These are phyloP conservation scores for Rhododendron vialii DNA, from an alignment of 148 eudicot species.

Conservation along the genomic window DNA sequence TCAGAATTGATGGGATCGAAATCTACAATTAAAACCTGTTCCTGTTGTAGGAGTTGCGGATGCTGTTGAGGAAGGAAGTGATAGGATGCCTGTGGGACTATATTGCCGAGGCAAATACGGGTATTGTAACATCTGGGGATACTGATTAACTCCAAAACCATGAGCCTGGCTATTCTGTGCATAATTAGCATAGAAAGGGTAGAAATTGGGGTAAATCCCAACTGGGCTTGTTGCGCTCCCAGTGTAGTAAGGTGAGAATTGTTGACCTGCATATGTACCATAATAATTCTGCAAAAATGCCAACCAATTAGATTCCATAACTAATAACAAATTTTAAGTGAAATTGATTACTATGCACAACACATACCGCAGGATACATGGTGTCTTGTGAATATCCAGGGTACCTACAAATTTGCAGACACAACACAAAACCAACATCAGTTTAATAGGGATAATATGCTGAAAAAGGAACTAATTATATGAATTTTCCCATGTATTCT, in stretches of 20 bases:
- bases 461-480: neutral
- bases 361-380: slow-evolving; percentile 45
- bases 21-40: slow-evolving; percentile 20
- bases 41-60: slow-evolving; percentile 24
- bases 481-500: neutral
- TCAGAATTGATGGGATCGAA: neutral
- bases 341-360: neutral
- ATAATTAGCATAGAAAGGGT: slow-evolving; percentile 29
- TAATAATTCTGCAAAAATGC: slow-evolving; percentile 36
- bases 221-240: slow-evolving; percentile 25
- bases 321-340: neutral
- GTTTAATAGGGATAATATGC: neutral
- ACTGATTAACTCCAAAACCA: slow-evolving; percentile 38
- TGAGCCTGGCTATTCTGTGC: slow-evolving; percentile 41
- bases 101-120: slow-evolving; percentile 34
- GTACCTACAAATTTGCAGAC: slow-evolving; percentile 28
- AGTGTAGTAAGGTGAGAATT: slow-evolving; percentile 40
- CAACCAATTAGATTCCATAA: neutral
- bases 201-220: slow-evolving; percentile 35
- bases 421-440: neutral
- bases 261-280: slow-evolving; percentile 38
- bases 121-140: slow-evolving; percentile 44
- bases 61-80: slow-evolving; percentile 39
- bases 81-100: slow-evolving; percentile 31
- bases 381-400: slow-evolving; percentile 52